Percentiles rank a stretch among this genome's conserved stretches.
These are phyloP conservation scores for Fonsecaea multimorphosa DNA, from an alignment of 2,329 filamentous ascomycete genomes.

Conservation along the genomic window DNA sequence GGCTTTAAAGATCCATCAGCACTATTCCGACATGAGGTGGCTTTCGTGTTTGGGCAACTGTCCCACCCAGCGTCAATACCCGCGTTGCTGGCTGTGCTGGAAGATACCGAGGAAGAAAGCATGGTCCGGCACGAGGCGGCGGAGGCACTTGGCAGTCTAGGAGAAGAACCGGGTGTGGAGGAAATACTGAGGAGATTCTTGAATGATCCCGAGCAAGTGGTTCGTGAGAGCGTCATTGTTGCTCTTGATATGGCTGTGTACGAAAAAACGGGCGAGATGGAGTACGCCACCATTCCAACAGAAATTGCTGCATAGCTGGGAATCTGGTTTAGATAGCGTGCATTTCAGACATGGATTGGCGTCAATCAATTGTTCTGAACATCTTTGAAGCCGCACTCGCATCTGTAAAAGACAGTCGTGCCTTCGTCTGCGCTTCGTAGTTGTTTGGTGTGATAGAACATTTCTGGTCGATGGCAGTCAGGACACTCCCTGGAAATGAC, in stretches of 20 bases:
- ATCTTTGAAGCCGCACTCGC: conserved; percentile 79
- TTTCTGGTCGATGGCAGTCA: conserved; percentile 79
- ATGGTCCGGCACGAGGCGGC: conserved; percentile 99
- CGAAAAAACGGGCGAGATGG: conserved; percentile 83
- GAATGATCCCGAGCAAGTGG: conserved; percentile 88
- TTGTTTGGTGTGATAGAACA: conserved; percentile 84
- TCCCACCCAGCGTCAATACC: conserved; percentile 97
- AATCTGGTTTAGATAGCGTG: conserved; percentile 15
- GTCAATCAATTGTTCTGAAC: conserved; percentile 46
- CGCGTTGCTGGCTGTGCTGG: conserved; percentile 77
- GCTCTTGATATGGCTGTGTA: conserved; percentile 98
- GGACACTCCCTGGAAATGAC: conserved; percentile 73
- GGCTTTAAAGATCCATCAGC: conserved; percentile 86
- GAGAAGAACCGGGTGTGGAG: conserved; percentile 91
- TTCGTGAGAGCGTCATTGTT: conserved; percentile 92
- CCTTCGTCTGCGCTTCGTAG: conserved; percentile 93
- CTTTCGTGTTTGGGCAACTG: conserved; percentile 96
- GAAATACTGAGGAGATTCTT: conserved; percentile 82
- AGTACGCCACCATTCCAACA: conserved; percentile 85
- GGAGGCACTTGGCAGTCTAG: conserved; percentile 91
- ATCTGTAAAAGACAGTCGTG: conserved; percentile 87
- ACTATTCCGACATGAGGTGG: conserved; percentile 95
- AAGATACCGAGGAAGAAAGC: conserved; percentile 79
- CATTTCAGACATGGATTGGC: conserved; percentile 22
- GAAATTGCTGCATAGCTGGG: conserved; percentile 25